These are phyloP conservation scores for Lithocarpus polystachyus DNA, from an alignment of 306 rosid genomes.

Conservation along the genomic window DNA sequence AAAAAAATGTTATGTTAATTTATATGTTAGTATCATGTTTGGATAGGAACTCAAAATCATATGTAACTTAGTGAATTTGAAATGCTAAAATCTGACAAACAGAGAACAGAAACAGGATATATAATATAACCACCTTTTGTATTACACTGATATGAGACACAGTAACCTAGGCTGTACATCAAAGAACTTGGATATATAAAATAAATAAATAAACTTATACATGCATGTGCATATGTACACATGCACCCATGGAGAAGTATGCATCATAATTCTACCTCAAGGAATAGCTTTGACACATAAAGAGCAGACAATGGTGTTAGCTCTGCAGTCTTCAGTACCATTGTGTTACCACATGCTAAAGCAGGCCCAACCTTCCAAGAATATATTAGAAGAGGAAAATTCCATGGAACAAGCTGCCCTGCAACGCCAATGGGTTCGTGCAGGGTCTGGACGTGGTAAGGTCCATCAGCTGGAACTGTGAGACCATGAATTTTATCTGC, in stretches of 20 bases:
- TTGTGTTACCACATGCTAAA: conserved; percentile 74
- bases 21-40: not conserved
- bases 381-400: conserved; percentile 72
- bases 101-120: not conserved
- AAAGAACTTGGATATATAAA: not conserved
- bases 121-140: not conserved
- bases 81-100: not conserved
- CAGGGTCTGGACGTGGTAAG: conserved; percentile 65
- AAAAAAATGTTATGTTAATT: not conserved
- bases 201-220: not conserved
- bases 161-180: not conserved
- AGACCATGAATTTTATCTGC: conserved; percentile 83
- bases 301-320: conserved; percentile 80
- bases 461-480: conserved; percentile 70
- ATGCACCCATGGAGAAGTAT: not conserved
- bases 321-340: conserved; percentile 72
- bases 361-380: conserved; percentile 88
- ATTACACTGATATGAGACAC: not conserved
- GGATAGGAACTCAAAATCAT: not conserved
- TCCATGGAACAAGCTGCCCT: conserved; percentile 88
- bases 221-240: not conserved
- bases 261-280: conserved; percentile 42
- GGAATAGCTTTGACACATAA: conserved; percentile 52
- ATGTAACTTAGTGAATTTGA: not conserved
- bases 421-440: conserved; percentile 86